Percentiles rank a stretch among this genome's conserved stretches.
These are phyloP conservation scores for Neurospora terricola DNA, from an alignment of 495 filamentous ascomycete species.

Conservation along the genomic window DNA sequence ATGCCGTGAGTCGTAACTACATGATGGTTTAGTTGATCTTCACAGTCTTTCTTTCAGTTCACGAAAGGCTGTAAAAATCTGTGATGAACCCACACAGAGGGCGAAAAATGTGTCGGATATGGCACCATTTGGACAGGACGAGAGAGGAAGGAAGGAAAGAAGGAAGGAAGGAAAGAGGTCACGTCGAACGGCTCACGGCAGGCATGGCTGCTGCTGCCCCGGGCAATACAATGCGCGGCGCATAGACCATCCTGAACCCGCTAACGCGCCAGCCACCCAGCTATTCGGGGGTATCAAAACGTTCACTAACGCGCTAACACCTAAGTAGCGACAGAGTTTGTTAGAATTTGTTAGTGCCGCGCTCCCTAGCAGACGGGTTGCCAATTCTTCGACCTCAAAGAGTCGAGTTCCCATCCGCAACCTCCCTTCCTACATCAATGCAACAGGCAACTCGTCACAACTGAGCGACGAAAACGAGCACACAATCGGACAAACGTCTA, in stretches of 20 bases:
- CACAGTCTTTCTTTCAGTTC: neutral
- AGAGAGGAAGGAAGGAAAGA: neutral
- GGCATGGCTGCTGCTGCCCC: neutral
- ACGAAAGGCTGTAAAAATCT: neutral
- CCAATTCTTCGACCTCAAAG: neutral
- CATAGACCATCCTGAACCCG: neutral
- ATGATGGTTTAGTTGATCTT: neutral
- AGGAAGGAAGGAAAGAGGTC: neutral
- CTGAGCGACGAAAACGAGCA: too few species aligned
- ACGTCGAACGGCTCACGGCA: neutral
- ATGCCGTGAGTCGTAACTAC: neutral
- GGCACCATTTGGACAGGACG: neutral
- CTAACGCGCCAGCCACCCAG: neutral
- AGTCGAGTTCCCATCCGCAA: neutral
- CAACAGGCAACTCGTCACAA: too few species aligned
- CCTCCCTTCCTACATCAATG: too few species aligned
- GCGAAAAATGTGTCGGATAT: neutral
- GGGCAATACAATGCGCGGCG: neutral
- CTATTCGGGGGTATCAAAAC: neutral
- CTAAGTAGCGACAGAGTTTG: neutral
- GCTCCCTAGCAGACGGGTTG: too few species aligned
- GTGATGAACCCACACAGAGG: neutral
- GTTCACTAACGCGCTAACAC: neutral
- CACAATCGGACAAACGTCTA: too few species aligned
- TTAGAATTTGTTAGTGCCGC: neutral